Conservation (phyloP, 352 stramenopile genomes). For the Phytophthora colocasiae region DNA sequence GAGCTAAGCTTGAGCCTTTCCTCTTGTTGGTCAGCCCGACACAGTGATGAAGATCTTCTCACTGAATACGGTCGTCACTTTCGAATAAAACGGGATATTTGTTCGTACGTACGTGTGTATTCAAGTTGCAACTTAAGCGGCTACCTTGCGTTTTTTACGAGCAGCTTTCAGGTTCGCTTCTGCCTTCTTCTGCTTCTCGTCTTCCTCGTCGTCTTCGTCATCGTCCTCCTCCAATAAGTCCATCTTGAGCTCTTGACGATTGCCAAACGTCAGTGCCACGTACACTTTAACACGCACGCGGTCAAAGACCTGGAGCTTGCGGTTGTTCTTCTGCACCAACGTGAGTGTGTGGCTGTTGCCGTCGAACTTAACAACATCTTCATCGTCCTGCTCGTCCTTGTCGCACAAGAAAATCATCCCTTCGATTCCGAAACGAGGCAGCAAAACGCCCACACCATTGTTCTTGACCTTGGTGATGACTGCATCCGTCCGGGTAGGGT, state of each 20-base stretch:
- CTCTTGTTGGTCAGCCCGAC: background rate
- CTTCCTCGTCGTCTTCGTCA: constrained; percentile 27
- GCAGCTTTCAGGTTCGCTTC: constrained; percentile 36
- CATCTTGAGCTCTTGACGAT: constrained; percentile 87
- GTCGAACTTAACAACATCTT: constrained; percentile 66
- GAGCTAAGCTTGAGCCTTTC: background rate
- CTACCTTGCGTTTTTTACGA: constrained; percentile 47
- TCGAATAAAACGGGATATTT: background rate
- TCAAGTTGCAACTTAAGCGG: constrained; percentile 23
- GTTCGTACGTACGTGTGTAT: constrained; percentile 17
- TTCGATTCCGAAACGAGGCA: constrained; percentile 99
- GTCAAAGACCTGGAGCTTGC: constrained; percentile 81
- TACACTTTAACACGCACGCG: constrained; percentile 83
- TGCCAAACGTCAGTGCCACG: constrained; percentile 78
- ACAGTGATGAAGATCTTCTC: too few relatives aligned
- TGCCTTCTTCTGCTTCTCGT: constrained; percentile 34
- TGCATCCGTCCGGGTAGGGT: constrained; percentile 83
- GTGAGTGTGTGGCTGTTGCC: constrained; percentile 62
- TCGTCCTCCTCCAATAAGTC: constrained; percentile 65
- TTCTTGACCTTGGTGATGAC: constrained; percentile 97
- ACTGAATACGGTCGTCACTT: too few relatives aligned
- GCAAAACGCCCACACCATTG: constrained; percentile 95
- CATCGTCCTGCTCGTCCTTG: constrained; percentile 69
- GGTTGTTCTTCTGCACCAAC: constrained; percentile 58
- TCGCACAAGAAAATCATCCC: constrained; percentile 92